Conservation (phyloP, 1,284 basidiomycete genomes). For the Apiotrichum montevideense region DNA sequence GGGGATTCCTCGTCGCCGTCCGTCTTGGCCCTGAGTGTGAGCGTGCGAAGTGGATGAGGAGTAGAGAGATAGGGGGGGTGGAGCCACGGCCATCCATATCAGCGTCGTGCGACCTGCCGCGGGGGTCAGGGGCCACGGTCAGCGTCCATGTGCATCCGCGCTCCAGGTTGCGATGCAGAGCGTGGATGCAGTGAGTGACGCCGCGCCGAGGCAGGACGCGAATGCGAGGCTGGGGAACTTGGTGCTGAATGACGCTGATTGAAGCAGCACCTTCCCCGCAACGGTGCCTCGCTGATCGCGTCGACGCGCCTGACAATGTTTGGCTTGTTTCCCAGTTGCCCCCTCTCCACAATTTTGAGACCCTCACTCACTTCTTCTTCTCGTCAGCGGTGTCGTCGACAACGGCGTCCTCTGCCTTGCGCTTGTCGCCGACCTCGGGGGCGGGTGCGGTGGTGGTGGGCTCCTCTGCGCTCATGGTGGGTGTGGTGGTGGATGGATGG, state of each 20-base stretch:
- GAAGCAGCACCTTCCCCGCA: too few species aligned
- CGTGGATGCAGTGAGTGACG: too few species aligned
- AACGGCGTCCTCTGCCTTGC: slow-evolving; percentile 25
- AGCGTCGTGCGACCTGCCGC: background rate
- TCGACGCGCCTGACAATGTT: too few species aligned
- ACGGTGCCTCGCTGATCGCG: too few species aligned
- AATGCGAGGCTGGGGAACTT: too few species aligned
- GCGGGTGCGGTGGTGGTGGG: slow-evolving; percentile 4
- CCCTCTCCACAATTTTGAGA: too few species aligned
- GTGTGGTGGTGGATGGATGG: slow-evolving; percentile 2
- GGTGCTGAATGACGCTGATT: too few species aligned
- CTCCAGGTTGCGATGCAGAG: background rate
- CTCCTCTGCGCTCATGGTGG: slow-evolving; percentile 19
- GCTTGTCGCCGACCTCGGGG: slow-evolving; percentile 23
- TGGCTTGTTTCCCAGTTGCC: too few species aligned
- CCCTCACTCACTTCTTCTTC: slow-evolving; percentile 31
- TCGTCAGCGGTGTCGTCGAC: slow-evolving; percentile 17
- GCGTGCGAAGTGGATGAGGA: background rate
- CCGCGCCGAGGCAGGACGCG: too few species aligned
- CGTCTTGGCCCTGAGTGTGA: slow-evolving; percentile 23
- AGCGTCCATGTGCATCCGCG: background rate
- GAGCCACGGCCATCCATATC: background rate
- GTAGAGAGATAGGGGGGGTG: too few species aligned
- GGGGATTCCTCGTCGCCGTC: slow-evolving; percentile 13
- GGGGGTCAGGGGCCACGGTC: too few species aligned